Base-by-base conservation (phyloP, 2,329 filamentous ascomycete species). In the Paraphoma chrysanthemicola region DNA sequence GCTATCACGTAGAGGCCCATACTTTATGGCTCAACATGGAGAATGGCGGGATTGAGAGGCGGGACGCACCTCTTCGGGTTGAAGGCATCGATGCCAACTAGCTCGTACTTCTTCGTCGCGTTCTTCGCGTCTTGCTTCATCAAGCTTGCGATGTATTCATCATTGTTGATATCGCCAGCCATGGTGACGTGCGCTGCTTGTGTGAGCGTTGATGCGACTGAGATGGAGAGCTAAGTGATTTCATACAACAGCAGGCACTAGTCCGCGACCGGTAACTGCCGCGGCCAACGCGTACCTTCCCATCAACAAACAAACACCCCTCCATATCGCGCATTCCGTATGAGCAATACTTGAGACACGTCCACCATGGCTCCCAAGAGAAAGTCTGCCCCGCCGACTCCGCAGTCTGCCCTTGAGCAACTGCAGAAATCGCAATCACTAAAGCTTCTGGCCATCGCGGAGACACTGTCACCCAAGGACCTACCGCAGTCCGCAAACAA, bases 141-240 rank as follows among this genome's bases (percentile, higher is more conserved):
- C n/a, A 97, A 80, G 46, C 85, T 84, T 14, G 92, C 92, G 60
- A 97, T 88, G 69, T 93, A 92, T 49, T 92, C 90, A 72, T 96
- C 91, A 17, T 87, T 88, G 45, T 71, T 50, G 14, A 71, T 31
- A 33, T 62, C 51, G n/a, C 38, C 52, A 3, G 67, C 51, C 71
- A 75, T 74, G 38, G 29, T 56, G 38, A 43, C 28, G n/a, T n/a
- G 10, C 7, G 39, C 8, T 17, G 39, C 16, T n/a, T 8, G 33
- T 7, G 23, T 44, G 29, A 12, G 29, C 14, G 23, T 6, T 44
- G 11, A 33, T 3, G 23, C 23, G 23, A 23, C 23, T 23, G 23
- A 23, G 23, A 23, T 23, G 23, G 23, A 23, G 23, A 23, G 23
- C 23, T 23, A 23, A 23, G 23, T 23, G 23, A 23, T 23, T 23